These are phyloP conservation scores for Ceratobasidium sp. DNA, from an alignment of 1,284 basidiomycete genomes.

Conservation along the genomic window DNA sequence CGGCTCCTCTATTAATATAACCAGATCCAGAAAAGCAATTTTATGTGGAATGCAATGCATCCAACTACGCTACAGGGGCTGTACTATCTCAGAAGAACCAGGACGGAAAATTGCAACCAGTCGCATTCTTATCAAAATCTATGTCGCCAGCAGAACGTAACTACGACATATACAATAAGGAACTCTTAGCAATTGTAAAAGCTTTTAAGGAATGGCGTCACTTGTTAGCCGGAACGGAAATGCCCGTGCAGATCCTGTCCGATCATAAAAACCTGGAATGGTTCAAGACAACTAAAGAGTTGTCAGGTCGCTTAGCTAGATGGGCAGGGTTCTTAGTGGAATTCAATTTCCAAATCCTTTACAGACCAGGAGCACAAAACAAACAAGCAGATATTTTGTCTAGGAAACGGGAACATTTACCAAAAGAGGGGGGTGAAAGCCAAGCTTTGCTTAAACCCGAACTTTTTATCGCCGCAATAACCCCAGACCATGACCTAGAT, in stretches of 20 bases:
- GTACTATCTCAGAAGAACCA: constrained; percentile 12
- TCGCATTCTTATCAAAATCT: constrained; percentile 5
- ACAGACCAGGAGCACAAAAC: neutral
- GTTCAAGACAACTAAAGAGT: constrained; percentile 35
- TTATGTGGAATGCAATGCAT: constrained; percentile 25
- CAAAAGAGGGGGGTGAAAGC: neutral
- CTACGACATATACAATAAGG: constrained; percentile 5
- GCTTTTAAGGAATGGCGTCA: constrained; percentile 1
- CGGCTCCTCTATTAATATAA: neutral
- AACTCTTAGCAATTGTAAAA: neutral
- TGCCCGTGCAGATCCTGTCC: neutral
- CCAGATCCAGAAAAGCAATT: neutral
- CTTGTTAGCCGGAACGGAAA: neutral
- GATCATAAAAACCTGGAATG: constrained; percentile 17
- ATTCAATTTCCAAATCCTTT: neutral
- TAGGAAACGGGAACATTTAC: neutral
- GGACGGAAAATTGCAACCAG: constrained; percentile 18
- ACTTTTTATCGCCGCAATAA: neutral
- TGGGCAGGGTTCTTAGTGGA: neutral
- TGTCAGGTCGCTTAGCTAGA: constrained; percentile 21
- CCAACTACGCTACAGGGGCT: constrained; percentile 22
- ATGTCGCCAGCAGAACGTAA: neutral
- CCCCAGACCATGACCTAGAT: neutral
- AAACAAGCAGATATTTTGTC: neutral
- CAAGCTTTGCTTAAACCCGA: neutral